phyloP scores from a whole-genome alignment of 768 basidiomycete species.

The Lactifluus subvellereus region DNA sequence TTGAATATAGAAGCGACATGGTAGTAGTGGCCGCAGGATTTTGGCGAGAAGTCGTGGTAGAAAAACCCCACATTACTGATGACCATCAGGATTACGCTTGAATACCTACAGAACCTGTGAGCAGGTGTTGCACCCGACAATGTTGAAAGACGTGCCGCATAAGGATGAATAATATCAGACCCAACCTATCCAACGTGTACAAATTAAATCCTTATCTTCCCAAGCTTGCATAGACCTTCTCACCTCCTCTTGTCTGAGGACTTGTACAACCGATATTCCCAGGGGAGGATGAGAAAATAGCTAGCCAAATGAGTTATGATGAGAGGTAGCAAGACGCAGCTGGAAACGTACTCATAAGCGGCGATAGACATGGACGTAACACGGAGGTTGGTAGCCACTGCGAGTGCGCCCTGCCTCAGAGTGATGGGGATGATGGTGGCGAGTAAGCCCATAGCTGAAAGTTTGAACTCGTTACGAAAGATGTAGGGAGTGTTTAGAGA shows the following conservation, averaged over 20 bases:
- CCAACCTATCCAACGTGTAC: neutral
- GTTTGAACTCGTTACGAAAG: neutral
- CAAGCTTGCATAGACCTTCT: neutral
- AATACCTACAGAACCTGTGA: constrained; percentile 23
- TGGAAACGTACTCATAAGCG: constrained; percentile 16
- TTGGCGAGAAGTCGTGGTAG: constrained; percentile 40
- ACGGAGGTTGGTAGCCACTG: constrained; percentile 8
- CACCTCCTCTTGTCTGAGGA: neutral
- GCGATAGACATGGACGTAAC: constrained; percentile 11
- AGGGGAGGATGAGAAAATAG: constrained; percentile 17
- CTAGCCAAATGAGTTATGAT: neutral
- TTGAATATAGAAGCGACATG: constrained; percentile 54
- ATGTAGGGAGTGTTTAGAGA: neutral
- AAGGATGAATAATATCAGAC: neutral
- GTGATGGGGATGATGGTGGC: neutral
- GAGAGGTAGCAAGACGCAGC: neutral
- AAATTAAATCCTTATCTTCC: neutral
- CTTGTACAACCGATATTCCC: constrained; percentile 15
- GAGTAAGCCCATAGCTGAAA: neutral
- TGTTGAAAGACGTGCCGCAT: neutral
- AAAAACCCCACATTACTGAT: constrained; percentile 59
- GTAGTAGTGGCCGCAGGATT: constrained; percentile 44
- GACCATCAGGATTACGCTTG: constrained; percentile 39
- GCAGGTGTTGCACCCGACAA: neutral
- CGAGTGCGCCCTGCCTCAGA: neutral